These are phyloP conservation scores for Middelhovenomyces tepae DNA, from an alignment of 805 yeast species.

Conservation along the genomic window DNA sequence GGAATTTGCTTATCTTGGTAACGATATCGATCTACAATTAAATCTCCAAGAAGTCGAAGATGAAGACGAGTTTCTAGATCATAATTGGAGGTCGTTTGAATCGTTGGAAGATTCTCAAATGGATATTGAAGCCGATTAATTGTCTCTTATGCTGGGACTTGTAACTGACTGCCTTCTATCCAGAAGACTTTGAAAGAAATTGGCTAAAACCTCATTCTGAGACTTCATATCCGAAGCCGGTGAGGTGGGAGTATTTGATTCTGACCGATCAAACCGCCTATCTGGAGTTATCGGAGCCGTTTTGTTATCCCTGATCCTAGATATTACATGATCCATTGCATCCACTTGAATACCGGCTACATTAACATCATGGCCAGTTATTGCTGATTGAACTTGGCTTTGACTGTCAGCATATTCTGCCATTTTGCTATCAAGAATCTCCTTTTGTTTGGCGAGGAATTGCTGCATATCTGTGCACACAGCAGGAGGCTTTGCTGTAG, in stretches of 20 bases:
- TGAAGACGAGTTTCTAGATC: no score
- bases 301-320: slow-evolving; percentile 15
- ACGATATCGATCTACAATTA: slow-evolving; percentile 8
- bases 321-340: slow-evolving; percentile 16
- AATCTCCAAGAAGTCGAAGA: no score
- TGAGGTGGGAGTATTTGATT: slow-evolving; percentile 10
- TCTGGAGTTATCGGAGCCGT: slow-evolving; percentile 13
- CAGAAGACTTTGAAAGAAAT: slow-evolving; percentile 20
- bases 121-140: slow-evolving; percentile 1
- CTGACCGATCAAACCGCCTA: slow-evolving; percentile 10
- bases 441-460: slow-evolving; percentile 15
- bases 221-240: slow-evolving; percentile 5
- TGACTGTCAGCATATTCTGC: slow-evolving; percentile 4
- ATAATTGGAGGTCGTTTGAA: no score
- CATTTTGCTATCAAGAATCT: slow-evolving; percentile 7
- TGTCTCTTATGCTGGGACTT: neutral
- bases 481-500: neutral
- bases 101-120: no score
- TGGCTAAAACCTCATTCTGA: slow-evolving; percentile 19
- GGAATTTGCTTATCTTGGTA: slow-evolving; percentile 2
- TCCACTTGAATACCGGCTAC: slow-evolving; percentile 22
- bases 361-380: slow-evolving; percentile 10
- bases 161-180: slow-evolving; percentile 5
- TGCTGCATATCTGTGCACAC: slow-evolving; percentile 16
- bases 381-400: slow-evolving; percentile 2